A percentile compares a stretch with the other conserved stretches of the same genome.
These are phyloP conservation scores for Priceomyces carsonii DNA, from an alignment of 805 yeast genomes.

Conservation along the genomic window DNA sequence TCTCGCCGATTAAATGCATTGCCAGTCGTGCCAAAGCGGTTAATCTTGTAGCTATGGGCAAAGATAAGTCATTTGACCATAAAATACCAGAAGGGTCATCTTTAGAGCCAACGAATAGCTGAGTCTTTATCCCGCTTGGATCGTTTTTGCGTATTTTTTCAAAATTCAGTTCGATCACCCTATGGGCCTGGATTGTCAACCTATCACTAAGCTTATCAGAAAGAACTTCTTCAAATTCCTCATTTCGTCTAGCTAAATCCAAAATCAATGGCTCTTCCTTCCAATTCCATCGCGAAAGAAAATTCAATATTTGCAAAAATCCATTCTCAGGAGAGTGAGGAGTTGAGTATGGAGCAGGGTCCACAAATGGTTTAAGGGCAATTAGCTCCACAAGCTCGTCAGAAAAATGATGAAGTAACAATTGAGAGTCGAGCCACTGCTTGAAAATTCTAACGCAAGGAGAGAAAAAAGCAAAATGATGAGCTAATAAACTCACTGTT, in stretches of 20 bases:
- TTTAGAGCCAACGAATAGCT: slow-evolving; percentile 79
- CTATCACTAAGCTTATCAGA: slow-evolving; percentile 55
- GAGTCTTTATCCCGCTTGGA: slow-evolving; percentile 78
- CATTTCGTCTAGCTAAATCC: slow-evolving; percentile 59
- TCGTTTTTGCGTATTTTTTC: slow-evolving; percentile 70
- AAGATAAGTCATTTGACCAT: slow-evolving; percentile 65
- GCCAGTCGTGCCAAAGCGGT: slow-evolving; percentile 87
- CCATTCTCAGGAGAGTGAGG: slow-evolving; percentile 84
- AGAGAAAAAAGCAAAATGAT: slow-evolving; percentile 70
- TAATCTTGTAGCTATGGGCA: slow-evolving; percentile 83
- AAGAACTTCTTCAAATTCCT: slow-evolving; percentile 24
- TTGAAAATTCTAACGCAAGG: slow-evolving; percentile 84
- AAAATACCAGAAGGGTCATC: slow-evolving; percentile 84
- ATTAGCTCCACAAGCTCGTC: slow-evolving; percentile 83
- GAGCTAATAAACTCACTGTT: slow-evolving; percentile 67
- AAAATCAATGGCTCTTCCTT: slow-evolving; percentile 79
- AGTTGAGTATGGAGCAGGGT: slow-evolving; percentile 78
- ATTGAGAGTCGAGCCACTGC: slow-evolving; percentile 85
- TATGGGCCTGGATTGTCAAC: slow-evolving; percentile 60
- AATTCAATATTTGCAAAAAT: slow-evolving; percentile 69
- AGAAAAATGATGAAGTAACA: slow-evolving; percentile 65
- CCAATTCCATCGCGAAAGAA: slow-evolving; percentile 91
- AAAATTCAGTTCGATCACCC: slow-evolving; percentile 63
- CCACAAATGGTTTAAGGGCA: slow-evolving; percentile 82
- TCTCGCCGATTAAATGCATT: slow-evolving; percentile 48